Conservation (phyloP, 208 protist species). For the Trypanosoma vivax region DNA sequence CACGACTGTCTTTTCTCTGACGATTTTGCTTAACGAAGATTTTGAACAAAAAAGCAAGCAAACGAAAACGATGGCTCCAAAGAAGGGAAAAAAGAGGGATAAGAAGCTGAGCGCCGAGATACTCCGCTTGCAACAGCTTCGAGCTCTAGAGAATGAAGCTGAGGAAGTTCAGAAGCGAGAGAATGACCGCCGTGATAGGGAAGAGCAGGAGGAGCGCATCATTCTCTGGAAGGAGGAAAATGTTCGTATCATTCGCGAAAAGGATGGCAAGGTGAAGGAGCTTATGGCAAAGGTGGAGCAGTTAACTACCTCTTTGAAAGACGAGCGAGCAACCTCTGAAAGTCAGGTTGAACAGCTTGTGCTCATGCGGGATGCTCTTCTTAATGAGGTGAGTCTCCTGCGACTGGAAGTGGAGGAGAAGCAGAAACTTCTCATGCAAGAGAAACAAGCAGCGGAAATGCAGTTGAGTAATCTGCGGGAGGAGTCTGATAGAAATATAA, state of each 20-base stretch:
- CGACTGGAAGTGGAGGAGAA: slow-evolving; percentile 38
- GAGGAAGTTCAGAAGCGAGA: slow-evolving; percentile 63
- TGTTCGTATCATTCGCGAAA: slow-evolving; percentile 34
- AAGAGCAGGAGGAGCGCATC: slow-evolving; percentile 67
- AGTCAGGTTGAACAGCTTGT: slow-evolving; percentile 51
- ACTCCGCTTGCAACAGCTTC: slow-evolving; percentile 51
- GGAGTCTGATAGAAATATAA: slow-evolving; percentile 32
- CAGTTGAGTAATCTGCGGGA: slow-evolving; percentile 24
- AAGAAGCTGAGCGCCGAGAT: slow-evolving; percentile 31
- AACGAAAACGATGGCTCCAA: slow-evolving; percentile 28
- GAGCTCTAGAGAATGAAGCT: slow-evolving; percentile 48
- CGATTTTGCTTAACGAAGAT: too few species aligned
- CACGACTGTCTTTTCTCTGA: too few species aligned
- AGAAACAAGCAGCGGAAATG: slow-evolving; percentile 21
- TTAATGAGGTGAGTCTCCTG: slow-evolving; percentile 56
- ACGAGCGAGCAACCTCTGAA: slow-evolving; percentile 31
- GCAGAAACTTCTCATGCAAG: slow-evolving; percentile 25
- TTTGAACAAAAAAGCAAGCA: background rate
- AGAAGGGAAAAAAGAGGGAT: slow-evolving; percentile 38
- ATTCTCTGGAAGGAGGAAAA: slow-evolving; percentile 66
- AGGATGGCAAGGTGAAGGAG: slow-evolving; percentile 55
- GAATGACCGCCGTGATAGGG: slow-evolving; percentile 58
- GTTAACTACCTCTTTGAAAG: slow-evolving; percentile 27
- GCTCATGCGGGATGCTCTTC: slow-evolving; percentile 46
- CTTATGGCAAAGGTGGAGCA: slow-evolving; percentile 38